Evolutionary conservation across 108 stramenopile genomes (phyloP).

Genomic region (Nitzschia putrida): DNA sequence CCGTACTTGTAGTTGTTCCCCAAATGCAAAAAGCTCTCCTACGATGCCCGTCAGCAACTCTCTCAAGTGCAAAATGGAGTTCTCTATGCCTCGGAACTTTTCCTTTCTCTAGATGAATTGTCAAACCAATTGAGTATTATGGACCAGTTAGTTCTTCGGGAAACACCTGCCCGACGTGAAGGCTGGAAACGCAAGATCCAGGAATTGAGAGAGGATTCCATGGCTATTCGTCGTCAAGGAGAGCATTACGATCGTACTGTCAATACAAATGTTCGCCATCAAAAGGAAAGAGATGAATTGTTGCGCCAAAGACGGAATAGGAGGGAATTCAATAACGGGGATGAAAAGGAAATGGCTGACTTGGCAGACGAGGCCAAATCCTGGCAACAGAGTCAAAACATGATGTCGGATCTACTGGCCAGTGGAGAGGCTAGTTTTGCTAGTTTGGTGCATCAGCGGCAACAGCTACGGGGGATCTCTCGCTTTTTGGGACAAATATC

Average conservation of each 20-base stretch:
- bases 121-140: conserved; percentile 70
- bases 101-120: conserved; percentile 77
- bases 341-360: conserved; percentile 64
- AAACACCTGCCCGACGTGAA: conserved; percentile 80
- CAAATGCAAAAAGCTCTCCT: conserved; percentile 82
- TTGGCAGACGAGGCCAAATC: conserved; percentile 73
- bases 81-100: conserved; percentile 69
- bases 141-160: conserved; percentile 65
- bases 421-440: conserved; percentile 63
- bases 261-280: conserved; percentile 66
- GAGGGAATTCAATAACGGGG: conserved; percentile 19
- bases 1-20: conserved; percentile 82
- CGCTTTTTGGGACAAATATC: conserved; percentile 70
- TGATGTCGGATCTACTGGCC: conserved; percentile 71
- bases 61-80: conserved; percentile 80
- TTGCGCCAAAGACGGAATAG: conserved; percentile 55
- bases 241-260: conserved; percentile 75
- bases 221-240: conserved; percentile 59
- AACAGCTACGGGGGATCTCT: conserved; percentile 66
- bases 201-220: conserved; percentile 71
- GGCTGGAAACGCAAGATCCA: conserved; percentile 84
- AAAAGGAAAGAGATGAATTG: conserved; percentile 76
- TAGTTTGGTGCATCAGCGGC: conserved; percentile 62
- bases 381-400: conserved; percentile 57
- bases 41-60: conserved; percentile 84